A percentile compares a stretch with the other conserved stretches of the same genome.
Evolutionary conservation across 345 rosid species (phyloP).

Genomic region (Euphorbia lathyris): DNA sequence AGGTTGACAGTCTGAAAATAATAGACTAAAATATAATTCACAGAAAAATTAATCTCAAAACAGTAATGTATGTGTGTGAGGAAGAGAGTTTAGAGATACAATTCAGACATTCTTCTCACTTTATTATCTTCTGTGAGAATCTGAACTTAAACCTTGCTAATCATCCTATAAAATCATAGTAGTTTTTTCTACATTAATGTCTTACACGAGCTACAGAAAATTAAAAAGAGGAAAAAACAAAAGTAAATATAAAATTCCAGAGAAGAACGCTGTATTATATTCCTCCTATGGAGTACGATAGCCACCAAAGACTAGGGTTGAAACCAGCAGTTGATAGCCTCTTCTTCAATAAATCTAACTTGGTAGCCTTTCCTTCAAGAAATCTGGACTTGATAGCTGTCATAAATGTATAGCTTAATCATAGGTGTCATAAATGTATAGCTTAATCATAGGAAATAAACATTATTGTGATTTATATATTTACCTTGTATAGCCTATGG

Average conservation of each 20-base stretch:
- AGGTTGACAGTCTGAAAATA: not conserved
- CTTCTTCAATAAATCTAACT: not conserved
- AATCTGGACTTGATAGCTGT: no score
- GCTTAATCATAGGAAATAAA: no score
- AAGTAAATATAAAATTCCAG: not conserved
- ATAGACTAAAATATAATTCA: not conserved
- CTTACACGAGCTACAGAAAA: not conserved
- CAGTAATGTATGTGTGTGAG: not conserved
- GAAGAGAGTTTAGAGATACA: not conserved
- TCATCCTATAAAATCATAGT: not conserved
- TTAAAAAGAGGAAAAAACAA: not conserved
- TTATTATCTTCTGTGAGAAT: not conserved
- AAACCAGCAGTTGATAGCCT: not conserved
- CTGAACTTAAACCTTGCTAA: not conserved
- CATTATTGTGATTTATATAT: no score
- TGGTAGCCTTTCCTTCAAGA: no score
- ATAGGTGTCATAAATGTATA: no score
- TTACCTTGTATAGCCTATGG: no score
- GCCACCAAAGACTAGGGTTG: not conserved
- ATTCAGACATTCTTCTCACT: not conserved
- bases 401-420: no score
- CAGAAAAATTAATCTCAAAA: not conserved
- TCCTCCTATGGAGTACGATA: not conserved
- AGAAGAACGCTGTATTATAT: not conserved
- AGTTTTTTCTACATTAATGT: not conserved